phyloP scores from a whole-genome alignment of 2,329 filamentous ascomycete genomes.

The Ophidiomyces ophidiicola region DNA sequence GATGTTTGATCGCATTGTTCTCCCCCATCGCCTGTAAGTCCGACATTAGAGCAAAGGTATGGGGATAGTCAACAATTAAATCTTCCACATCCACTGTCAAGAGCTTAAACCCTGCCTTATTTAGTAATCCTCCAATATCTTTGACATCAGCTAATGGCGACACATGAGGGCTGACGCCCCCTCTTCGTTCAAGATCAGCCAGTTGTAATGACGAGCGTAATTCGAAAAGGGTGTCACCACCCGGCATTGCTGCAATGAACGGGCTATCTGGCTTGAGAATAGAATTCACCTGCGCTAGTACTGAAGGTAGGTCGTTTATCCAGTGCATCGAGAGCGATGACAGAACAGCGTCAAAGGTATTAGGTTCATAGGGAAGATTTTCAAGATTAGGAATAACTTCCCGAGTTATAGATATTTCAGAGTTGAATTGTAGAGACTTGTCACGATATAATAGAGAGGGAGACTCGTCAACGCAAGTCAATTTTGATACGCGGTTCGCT shows the following conservation, averaged over 20 bases:
- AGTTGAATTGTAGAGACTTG: constrained; percentile 52
- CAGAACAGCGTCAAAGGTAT: constrained; percentile 77
- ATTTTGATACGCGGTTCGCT: constrained; percentile 55
- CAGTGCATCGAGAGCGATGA: constrained; percentile 87
- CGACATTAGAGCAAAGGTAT: constrained; percentile 79
- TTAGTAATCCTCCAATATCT: constrained; percentile 77
- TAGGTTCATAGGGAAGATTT: constrained; percentile 59
- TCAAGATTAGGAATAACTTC: constrained; percentile 57
- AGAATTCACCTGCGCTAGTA: constrained; percentile 72
- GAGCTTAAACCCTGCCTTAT: constrained; percentile 84
- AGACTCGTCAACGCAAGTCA: constrained; percentile 76
- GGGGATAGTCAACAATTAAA: constrained; percentile 87
- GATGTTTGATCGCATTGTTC: constrained; percentile 73
- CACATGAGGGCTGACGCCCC: constrained; percentile 83
- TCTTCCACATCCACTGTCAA: constrained; percentile 95
- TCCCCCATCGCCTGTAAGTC: constrained; percentile 97
- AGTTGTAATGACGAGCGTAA: constrained; percentile 85
- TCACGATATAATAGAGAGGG: constrained; percentile 68
- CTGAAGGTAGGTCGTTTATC: constrained; percentile 88
- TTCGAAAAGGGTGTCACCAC: constrained; percentile 87
- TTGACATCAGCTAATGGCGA: constrained; percentile 85
- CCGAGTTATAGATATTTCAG: constrained; percentile 57
- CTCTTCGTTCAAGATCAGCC: constrained; percentile 76
- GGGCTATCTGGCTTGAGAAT: constrained; percentile 81
- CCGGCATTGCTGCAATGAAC: constrained; percentile 92